Evolutionary conservation across 495 filamentous ascomycete species (phyloP), one percentile per base, ranked within the genome.

Genomic region (Pyrenula massariospora): DNA sequence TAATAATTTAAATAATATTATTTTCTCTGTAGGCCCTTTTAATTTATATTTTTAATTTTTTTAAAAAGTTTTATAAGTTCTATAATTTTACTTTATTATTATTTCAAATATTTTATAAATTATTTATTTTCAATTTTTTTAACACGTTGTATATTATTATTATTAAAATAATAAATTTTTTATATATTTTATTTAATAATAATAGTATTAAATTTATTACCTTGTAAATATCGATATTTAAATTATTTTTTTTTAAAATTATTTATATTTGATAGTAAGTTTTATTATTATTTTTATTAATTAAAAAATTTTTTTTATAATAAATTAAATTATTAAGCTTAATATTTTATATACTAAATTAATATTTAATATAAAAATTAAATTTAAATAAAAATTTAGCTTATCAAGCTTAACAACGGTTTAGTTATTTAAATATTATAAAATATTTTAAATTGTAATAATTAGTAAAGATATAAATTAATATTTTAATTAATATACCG

Each of bases 291-390:
- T 48, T 11, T 20, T 24, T 10, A 15, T 54, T 24, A 11, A 15
- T 5, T 25, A n/a, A n/a, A n/a, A n/a, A 21, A 54, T 58, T 25
- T 15, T 60, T 20, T 12, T 22, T 10, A 2, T 52, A 23, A 23
- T 50, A 0, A 47, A 49, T 62, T 15, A 63, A 24, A 12, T 23
- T 54, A 52, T 67, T 49, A 1, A 48, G 24, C 24, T 54, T 54
- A 15, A 8, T 58, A 54, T 48, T 63, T 24, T 54, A 21, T 31
- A 25, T 56, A n/a, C 61, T 55, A 10, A 54, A 54, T 19, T 54
- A 21, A 54, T 70, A 65, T 20, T 56, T 24, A 52, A 69, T 66
- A 2, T 49, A 50, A 36, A 71, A 71, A 25, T 73, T 61, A 53
- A 68, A 71, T 24, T 56, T 1, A 0, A 48, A 58, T 5, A 74